Conservation (phyloP, 305 asterid species). For the Stenogyne calaminthoides region DNA sequence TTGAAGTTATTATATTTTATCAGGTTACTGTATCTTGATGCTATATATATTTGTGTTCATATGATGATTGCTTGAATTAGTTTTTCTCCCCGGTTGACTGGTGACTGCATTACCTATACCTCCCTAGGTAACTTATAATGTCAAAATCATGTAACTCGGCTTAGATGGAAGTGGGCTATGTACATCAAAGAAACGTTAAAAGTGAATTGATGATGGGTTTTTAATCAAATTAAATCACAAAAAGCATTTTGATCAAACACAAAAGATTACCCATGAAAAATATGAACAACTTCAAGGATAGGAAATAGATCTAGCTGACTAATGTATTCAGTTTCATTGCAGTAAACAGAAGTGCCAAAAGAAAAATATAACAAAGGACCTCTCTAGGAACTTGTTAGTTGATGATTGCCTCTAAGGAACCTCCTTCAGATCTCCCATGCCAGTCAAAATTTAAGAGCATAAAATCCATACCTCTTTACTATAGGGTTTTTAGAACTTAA, state of each 20-base stretch:
- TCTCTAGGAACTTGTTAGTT: background rate
- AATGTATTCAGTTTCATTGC: background rate
- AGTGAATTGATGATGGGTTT: background rate
- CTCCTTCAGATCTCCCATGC: background rate
- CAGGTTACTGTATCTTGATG: background rate
- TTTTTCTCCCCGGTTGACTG: background rate
- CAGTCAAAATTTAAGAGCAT: background rate
- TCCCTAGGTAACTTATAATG: background rate
- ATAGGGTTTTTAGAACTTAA: slow-evolving; percentile 10
- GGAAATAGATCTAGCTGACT: background rate
- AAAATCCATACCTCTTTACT: background rate
- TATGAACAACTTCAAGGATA: background rate
- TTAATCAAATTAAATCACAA: slow-evolving; percentile 15
- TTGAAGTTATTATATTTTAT: background rate
- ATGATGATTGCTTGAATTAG: background rate
- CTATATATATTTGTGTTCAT: background rate
- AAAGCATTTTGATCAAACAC: background rate
- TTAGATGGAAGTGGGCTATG: background rate
- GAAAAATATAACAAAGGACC: background rate
- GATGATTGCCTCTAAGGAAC: background rate
- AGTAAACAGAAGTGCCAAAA: background rate
- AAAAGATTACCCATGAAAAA: background rate
- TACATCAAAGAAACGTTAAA: background rate
- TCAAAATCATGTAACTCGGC: background rate
- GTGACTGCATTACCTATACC: background rate